Percentiles rank a stretch among this genome's conserved stretches.
phyloP scores from a whole-genome alignment of 495 filamentous ascomycete species.

The Aspergillus conjunctus region DNA sequence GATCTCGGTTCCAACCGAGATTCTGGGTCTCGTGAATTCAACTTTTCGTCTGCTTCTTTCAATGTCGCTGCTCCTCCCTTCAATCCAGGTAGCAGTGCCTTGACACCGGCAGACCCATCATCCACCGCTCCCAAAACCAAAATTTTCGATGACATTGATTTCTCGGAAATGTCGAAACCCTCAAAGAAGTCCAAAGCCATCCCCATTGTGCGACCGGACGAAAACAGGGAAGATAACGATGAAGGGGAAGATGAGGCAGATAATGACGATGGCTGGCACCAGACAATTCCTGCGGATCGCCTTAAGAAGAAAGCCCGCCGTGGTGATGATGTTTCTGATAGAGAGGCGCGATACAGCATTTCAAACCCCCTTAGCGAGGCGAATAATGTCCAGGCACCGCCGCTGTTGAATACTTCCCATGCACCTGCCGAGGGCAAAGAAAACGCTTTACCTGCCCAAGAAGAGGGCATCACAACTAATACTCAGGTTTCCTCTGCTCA shows the following conservation, averaged over 20 bases:
- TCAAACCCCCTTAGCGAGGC: slow-evolving; percentile 52
- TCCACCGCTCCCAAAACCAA: slow-evolving; percentile 41
- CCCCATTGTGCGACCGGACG: slow-evolving; percentile 74
- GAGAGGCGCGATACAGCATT: slow-evolving; percentile 70
- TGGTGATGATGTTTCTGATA: slow-evolving; percentile 60
- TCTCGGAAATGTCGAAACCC: slow-evolving; percentile 63
- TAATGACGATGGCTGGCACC: slow-evolving; percentile 36
- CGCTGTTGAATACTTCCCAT: slow-evolving; percentile 30
- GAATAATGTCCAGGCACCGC: slow-evolving; percentile 38
- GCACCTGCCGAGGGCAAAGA: slow-evolving; percentile 49
- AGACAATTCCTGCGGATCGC: slow-evolving; percentile 50
- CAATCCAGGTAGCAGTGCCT: slow-evolving; percentile 55
- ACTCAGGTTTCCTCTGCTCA: slow-evolving; percentile 1
- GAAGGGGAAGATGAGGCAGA: slow-evolving; percentile 43
- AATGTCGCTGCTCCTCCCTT: slow-evolving; percentile 82
- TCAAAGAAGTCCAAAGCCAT: slow-evolving; percentile 76
- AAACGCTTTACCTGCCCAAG: slow-evolving; percentile 38
- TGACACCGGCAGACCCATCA: slow-evolving; percentile 30
- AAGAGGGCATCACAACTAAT: slow-evolving; percentile 1
- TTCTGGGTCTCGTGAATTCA: slow-evolving; percentile 60
- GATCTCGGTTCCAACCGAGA: slow-evolving; percentile 18
- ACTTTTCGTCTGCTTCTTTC: slow-evolving; percentile 73
- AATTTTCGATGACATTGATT: slow-evolving; percentile 77
- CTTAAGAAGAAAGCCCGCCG: slow-evolving; percentile 69
- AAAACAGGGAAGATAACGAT: slow-evolving; percentile 34